A percentile compares a stretch with the other conserved stretches of the same genome.
phyloP scores from a whole-genome alignment of 2,329 filamentous ascomycete species.

The Epichloe elymi region DNA sequence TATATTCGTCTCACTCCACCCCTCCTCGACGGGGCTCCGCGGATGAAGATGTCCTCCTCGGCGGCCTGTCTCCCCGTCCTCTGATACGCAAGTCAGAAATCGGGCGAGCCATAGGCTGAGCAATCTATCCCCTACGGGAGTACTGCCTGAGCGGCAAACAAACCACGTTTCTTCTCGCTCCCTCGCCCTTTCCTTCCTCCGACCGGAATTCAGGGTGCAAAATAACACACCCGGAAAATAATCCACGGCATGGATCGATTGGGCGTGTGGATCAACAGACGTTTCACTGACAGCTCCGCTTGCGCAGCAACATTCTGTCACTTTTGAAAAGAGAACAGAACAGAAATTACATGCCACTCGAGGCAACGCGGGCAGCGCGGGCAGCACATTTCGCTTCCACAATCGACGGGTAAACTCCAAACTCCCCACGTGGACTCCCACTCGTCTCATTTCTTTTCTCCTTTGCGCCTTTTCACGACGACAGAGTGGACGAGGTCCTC shows the following conservation, averaged over 20 bases:
- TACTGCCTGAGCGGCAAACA: too few species aligned
- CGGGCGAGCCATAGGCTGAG: slow-evolving; percentile 40
- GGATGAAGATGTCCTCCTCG: slow-evolving; percentile 31
- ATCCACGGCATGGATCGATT: not conserved
- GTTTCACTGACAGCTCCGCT: not conserved
- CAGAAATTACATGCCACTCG: too few species aligned
- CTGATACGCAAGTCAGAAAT: slow-evolving; percentile 33
- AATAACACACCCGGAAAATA: not conserved
- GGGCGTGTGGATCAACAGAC: not conserved
- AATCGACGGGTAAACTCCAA: not conserved
- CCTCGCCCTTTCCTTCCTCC: not conserved
- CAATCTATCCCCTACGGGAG: not conserved
- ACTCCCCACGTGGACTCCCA: not conserved
- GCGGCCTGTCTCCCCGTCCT: slow-evolving; percentile 36
- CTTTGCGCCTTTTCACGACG: not conserved
- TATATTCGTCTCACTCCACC: slow-evolving; percentile 29
- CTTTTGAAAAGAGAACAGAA: too few species aligned
- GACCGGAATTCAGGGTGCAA: not conserved
- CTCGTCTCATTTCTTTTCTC: not conserved
- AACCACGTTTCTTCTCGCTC: too few species aligned
- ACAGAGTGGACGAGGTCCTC: too few species aligned
- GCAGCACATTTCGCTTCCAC: not conserved
- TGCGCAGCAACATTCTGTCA: too few species aligned
- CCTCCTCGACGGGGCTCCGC: slow-evolving; percentile 29
- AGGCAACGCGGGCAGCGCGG: too few species aligned